Evolutionary conservation across 257 asterid species (phyloP).

Genomic region (Solanum etuberosum): DNA sequence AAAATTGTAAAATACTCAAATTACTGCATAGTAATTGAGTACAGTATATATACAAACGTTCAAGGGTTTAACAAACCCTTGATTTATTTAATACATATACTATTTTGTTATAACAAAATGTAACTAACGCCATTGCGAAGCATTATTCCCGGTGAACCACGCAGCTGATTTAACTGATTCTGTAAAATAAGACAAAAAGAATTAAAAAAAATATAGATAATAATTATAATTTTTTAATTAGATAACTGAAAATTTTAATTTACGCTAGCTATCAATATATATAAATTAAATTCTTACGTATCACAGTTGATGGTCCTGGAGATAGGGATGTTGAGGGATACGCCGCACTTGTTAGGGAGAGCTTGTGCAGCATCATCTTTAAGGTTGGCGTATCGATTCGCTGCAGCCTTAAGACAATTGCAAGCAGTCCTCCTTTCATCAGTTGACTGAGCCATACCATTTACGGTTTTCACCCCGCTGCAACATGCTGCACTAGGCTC

Average conservation of each 20-base stretch:
- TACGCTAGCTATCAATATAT: not conserved
- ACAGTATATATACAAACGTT: not conserved
- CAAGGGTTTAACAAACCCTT: not conserved
- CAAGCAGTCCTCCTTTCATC: conserved; percentile 22
- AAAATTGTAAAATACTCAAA: not conserved
- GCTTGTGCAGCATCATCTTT: conserved; percentile 29
- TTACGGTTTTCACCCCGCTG: conserved; percentile 15
- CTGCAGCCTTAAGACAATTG: conserved; percentile 27
- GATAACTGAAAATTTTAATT: not conserved
- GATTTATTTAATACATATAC: not conserved
- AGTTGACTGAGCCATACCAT: conserved; percentile 3
- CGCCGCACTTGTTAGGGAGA: conserved; percentile 23
- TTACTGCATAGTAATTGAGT: not conserved
- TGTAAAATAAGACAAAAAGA: not conserved
- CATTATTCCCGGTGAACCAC: not conserved
- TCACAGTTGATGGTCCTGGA: conserved; percentile 29
- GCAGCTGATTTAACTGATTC: not conserved
- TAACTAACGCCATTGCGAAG: not conserved
- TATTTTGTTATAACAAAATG: not conserved
- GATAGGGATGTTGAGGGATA: conserved; percentile 25
- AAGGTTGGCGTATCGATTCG: conserved; percentile 11
- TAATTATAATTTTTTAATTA: not conserved
- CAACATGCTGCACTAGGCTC: conserved; percentile 19
- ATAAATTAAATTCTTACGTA: conserved; percentile 3
- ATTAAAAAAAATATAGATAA: not conserved